Conservation (phyloP, 164 flowering plant species). For the Dillenia turbinata region DNA sequence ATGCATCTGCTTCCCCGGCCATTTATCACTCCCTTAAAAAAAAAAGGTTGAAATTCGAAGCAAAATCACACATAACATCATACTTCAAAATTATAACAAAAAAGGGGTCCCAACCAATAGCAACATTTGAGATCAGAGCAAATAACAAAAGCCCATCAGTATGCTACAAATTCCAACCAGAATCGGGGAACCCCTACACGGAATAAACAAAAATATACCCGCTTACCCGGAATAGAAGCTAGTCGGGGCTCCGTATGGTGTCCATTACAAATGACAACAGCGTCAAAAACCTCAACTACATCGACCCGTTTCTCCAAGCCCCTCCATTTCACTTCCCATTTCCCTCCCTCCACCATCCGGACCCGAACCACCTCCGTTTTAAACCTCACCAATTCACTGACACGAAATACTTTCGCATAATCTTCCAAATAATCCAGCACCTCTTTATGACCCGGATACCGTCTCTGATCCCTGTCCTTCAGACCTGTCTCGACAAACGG, state of each 20-base stretch:
- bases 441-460: constrained; percentile 75
- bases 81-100: not conserved
- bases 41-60: not conserved
- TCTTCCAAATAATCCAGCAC: constrained; percentile 58
- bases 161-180: too few species aligned
- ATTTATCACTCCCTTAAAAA: constrained; percentile 51
- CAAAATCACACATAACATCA: not conserved
- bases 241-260: constrained; percentile 49
- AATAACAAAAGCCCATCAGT: too few species aligned
- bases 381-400: constrained; percentile 53
- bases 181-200: too few species aligned
- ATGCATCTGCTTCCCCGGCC: constrained; percentile 92
- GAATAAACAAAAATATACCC: not conserved
- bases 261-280: constrained; percentile 53
- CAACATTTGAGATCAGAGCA: too few species aligned
- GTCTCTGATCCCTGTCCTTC: constrained; percentile 42
- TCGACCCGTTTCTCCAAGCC: constrained; percentile 13
- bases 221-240: constrained; percentile 52
- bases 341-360: constrained; percentile 38
- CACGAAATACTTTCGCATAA: constrained; percentile 44
- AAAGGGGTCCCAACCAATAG: not conserved
- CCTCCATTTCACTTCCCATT: constrained; percentile 45
- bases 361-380: constrained; percentile 59
- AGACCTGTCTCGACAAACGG: constrained; percentile 46
- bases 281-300: constrained; percentile 43